phyloP scores from a whole-genome alignment of 495 filamentous ascomycete species.

The Daldinia vernicosa region DNA sequence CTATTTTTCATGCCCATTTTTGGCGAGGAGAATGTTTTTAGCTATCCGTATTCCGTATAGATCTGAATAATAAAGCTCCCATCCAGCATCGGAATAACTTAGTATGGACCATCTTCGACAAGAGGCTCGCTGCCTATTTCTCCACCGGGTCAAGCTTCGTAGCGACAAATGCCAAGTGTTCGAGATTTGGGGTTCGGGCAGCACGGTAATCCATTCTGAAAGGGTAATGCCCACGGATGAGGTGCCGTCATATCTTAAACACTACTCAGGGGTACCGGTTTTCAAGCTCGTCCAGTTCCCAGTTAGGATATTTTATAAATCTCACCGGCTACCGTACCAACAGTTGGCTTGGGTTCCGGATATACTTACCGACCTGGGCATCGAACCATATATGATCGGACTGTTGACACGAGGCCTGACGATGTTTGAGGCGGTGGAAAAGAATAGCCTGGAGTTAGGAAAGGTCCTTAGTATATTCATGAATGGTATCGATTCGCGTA shows the following conservation, averaged over 20 bases:
- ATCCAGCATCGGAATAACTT: not conserved
- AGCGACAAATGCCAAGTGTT: not conserved
- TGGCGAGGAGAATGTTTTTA: not conserved
- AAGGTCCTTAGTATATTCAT: slow-evolving; percentile 1
- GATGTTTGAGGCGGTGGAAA: not conserved
- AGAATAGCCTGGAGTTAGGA: not conserved
- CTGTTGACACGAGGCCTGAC: not conserved
- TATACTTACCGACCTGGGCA: slow-evolving; percentile 3
- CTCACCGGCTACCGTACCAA: not conserved
- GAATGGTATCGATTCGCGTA: not conserved
- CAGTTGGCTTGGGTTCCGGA: slow-evolving; percentile 9
- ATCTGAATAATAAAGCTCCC: not conserved
- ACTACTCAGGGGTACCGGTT: not conserved
- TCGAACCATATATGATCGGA: slow-evolving; percentile 5
- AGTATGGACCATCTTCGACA: slow-evolving; percentile 13
- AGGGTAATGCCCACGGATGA: not conserved
- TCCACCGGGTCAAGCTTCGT: not conserved
- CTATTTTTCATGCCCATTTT: not conserved
- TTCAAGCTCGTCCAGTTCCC: slow-evolving; percentile 12
- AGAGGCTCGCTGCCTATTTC: not conserved
- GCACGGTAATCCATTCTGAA: slow-evolving; percentile 1
- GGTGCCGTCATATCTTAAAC: slow-evolving; percentile 1
- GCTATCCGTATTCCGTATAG: not conserved
- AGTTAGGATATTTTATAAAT: not conserved
- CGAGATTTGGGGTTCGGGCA: slow-evolving; percentile 7